Percentiles rank a stretch among this genome's conserved stretches.
These are phyloP conservation scores for Backusella tuberculispora DNA, from an alignment of 192 early-diverging fungal species.

Conservation along the genomic window DNA sequence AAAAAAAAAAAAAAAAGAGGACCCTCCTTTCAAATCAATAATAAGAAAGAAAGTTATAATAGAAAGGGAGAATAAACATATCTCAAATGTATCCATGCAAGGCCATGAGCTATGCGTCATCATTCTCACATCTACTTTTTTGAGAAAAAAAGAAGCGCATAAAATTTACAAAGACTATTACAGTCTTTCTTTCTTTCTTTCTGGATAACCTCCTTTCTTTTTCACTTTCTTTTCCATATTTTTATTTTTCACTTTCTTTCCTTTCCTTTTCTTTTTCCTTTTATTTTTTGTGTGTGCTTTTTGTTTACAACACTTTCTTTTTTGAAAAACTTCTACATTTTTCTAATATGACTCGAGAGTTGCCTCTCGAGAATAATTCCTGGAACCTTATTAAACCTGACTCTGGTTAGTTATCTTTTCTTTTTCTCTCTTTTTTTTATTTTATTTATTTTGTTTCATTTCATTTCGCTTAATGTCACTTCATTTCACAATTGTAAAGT, in stretches of 20 bases:
- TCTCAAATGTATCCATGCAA: constrained; percentile 24
- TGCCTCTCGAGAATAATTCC: constrained; percentile 14
- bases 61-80: constrained; percentile 19
- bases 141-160: constrained; percentile 6
- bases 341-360: constrained; percentile 23
- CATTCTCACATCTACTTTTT: constrained; percentile 4
- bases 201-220: constrained; percentile 9
- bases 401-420: constrained; percentile 45
- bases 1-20: neutral
- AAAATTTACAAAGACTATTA: neutral
- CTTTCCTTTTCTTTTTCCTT: constrained; percentile 20
- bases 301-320: neutral
- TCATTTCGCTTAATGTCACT: no score
- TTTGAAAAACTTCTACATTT: neutral
- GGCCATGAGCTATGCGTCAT: constrained; percentile 8
- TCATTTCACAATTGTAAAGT: neutral
- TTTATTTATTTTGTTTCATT: neutral
- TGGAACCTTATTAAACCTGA: constrained; percentile 71
- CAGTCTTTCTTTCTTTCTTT: neutral
- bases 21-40: constrained; percentile 8
- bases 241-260: constrained; percentile 5
- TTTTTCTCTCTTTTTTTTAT: no score
- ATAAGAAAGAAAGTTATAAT: constrained; percentile 6
- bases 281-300: constrained; percentile 18
- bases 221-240: constrained; percentile 6